Evolutionary conservation across 2,329 filamentous ascomycete species (phyloP).

Genomic region (Fusarium tjaetaba): DNA sequence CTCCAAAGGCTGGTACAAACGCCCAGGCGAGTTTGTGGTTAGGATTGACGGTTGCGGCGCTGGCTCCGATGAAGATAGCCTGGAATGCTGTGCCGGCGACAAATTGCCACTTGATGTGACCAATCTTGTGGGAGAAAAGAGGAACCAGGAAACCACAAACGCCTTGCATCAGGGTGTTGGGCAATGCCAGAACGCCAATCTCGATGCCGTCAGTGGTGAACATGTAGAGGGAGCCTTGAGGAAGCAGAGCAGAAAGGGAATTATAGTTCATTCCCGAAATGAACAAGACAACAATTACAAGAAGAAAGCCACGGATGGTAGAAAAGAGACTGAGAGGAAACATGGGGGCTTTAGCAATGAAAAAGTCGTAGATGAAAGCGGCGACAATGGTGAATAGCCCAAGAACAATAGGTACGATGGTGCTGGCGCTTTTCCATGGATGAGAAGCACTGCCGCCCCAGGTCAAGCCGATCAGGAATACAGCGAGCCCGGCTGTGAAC

Average conservation of each 20-base stretch:
- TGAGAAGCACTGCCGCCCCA: conserved; percentile 6
- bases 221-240: conserved; percentile 25
- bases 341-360: conserved; percentile 1
- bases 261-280: conserved; percentile 25
- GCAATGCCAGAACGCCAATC: conserved; percentile 6
- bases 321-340: not conserved
- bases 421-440: conserved; percentile 16
- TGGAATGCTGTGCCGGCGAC: conserved; percentile 6
- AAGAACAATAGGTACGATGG: not conserved
- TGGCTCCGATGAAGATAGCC: conserved; percentile 15
- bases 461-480: conserved; percentile 6
- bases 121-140: not conserved
- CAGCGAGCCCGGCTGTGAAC: not conserved
- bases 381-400: not conserved
- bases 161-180: not conserved
- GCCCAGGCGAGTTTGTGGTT: conserved; percentile 24
- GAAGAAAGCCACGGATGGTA: not conserved
- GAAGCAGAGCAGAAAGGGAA: conserved; percentile 13
- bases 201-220: conserved; percentile 21
- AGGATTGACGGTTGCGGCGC: conserved; percentile 22
- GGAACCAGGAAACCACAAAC: not conserved
- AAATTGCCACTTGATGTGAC: conserved; percentile 18
- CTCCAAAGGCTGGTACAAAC: conserved; percentile 23
- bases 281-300: conserved; percentile 8
- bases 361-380: conserved; percentile 14